These are phyloP conservation scores for Akanthomyces dipterigenus DNA, from an alignment of 2,329 filamentous ascomycete species.

Conservation along the genomic window DNA sequence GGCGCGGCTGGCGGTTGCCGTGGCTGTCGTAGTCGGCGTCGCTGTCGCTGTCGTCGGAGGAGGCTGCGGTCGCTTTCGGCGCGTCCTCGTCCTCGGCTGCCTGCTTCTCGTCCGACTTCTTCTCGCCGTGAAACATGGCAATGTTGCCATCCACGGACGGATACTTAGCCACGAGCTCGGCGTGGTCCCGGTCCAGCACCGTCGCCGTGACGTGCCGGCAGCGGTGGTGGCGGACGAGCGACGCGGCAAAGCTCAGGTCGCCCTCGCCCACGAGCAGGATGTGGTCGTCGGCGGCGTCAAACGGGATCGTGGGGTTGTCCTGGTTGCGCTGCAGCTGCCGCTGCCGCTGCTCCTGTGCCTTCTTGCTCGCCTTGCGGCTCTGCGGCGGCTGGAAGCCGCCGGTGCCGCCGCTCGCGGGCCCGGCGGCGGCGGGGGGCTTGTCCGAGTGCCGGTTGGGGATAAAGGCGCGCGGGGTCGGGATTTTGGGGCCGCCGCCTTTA, in stretches of 20 bases:
- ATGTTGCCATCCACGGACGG: constrained; percentile 60
- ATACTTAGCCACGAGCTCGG: constrained; percentile 63
- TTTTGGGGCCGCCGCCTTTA: neutral
- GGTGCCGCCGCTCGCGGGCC: constrained; percentile 2
- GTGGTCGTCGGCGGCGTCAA: constrained; percentile 53
- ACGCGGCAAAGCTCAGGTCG: constrained; percentile 71
- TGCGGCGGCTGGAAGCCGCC: neutral
- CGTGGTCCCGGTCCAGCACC: constrained; percentile 52
- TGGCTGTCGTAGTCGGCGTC: constrained; percentile 14
- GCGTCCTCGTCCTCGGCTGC: neutral
- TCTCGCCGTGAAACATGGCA: constrained; percentile 34
- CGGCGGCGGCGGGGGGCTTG: constrained; percentile 5
- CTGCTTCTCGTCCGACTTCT: constrained; percentile 26
- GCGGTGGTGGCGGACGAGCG: constrained; percentile 57
- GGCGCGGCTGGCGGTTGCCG: constrained; percentile 16
- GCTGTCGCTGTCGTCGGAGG: constrained; percentile 13
- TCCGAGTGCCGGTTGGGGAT: constrained; percentile 10
- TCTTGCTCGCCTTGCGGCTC: constrained; percentile 5
- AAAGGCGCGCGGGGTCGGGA: neutral
- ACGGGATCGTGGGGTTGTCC: constrained; percentile 54
- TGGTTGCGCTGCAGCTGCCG: constrained; percentile 22
- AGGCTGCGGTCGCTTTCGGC: constrained; percentile 13
- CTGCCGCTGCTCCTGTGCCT: constrained; percentile 14
- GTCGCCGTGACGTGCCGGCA: constrained; percentile 64
- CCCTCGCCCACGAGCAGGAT: constrained; percentile 76